A percentile compares a stretch with the other conserved stretches of the same genome.
Conservation (phyloP, 257 asterid genomes). For the Anisodus acutangulus region DNA sequence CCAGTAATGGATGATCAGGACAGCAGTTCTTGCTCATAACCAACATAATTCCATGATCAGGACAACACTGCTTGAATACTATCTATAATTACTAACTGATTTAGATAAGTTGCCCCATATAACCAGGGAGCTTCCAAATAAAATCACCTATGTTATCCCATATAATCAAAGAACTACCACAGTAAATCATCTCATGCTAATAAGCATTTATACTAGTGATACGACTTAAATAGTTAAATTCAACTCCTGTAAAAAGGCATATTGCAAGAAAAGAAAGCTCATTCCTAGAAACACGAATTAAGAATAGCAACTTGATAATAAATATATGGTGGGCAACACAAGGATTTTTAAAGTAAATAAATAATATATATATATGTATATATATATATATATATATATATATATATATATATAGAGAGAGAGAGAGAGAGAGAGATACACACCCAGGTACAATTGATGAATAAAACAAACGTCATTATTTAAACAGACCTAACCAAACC, state of each 20-base stretch:
- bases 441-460: background rate
- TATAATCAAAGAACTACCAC: background rate
- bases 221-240: too few species aligned
- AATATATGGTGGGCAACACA: background rate
- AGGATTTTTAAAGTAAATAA: background rate
- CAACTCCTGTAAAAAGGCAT: background rate
- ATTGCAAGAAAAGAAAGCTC: background rate
- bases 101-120: background rate
- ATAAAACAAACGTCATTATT: background rate
- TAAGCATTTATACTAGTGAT: background rate
- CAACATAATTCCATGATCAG: slow-evolving; percentile 10
- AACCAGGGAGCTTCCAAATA: background rate
- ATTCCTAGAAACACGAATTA: background rate
- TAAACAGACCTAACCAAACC: background rate
- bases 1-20: too few species aligned
- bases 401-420: too few species aligned
- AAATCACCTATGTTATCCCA: background rate
- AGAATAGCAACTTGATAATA: background rate
- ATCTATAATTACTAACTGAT: background rate
- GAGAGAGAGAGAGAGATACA: too few species aligned
- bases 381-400: too few species aligned
- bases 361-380: too few species aligned
- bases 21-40: background rate
- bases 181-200: background rate
- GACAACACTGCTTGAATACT: background rate